Conservation (phyloP, 2,329 filamentous ascomycete genomes). For the Chlorencoelia australis region DNA sequence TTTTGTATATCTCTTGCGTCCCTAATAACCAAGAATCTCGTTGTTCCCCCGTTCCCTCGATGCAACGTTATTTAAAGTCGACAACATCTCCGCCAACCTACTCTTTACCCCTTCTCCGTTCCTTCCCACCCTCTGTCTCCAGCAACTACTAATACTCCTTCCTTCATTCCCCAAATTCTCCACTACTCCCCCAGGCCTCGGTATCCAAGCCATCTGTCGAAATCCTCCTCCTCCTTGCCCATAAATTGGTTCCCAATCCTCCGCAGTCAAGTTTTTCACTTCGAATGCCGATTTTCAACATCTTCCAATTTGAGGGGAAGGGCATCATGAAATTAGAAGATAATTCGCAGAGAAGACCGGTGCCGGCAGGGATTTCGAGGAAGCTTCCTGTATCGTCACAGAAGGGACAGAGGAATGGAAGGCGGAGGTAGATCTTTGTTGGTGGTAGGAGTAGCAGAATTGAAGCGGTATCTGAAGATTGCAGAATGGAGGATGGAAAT, state of each 20-base stretch:
- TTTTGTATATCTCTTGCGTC: no score
- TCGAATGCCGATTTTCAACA: conserved; percentile 5
- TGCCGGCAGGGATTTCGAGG: background rate
- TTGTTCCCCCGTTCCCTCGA: no score
- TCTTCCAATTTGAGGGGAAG: conserved; percentile 6
- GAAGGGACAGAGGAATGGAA: conserved; percentile 14
- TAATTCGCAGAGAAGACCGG: conserved; percentile 10
- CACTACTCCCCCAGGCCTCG: conserved; percentile 10
- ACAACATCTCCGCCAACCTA: conserved; percentile 15
- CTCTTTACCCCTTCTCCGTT: conserved; percentile 3
- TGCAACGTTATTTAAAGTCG: no score
- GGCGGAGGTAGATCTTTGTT: conserved; percentile 2
- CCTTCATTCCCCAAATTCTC: background rate
- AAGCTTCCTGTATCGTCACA: conserved; percentile 2
- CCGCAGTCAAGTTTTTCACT: conserved; percentile 4
- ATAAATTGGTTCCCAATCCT: conserved; percentile 6
- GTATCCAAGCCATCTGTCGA: conserved; percentile 17
- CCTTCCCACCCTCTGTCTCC: conserved; percentile 4
- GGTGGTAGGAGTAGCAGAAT: background rate
- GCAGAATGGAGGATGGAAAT: background rate
- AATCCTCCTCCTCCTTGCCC: background rate
- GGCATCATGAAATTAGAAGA: background rate
- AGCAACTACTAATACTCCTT: background rate
- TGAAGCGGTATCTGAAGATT: background rate
- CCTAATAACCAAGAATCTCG: no score